Evolutionary conservation across 768 basidiomycete genomes (phyloP).

Genomic region (Serendipita vermifera): DNA sequence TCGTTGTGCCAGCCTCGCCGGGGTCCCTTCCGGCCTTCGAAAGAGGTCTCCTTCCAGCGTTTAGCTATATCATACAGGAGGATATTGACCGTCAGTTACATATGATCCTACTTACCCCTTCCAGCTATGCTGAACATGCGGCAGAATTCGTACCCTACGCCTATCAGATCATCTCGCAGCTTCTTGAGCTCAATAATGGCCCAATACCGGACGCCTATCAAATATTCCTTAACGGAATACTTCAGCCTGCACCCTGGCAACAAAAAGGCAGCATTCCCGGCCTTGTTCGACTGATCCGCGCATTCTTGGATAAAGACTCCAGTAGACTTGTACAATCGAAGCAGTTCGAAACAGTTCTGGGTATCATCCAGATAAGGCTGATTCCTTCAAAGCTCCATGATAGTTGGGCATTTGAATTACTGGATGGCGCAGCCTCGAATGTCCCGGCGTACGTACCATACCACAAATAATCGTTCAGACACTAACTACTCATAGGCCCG

Average conservation of each 20-base stretch:
- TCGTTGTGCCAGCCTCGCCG: constrained; percentile 61
- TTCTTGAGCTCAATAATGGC: constrained; percentile 64
- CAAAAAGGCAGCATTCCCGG: constrained; percentile 93
- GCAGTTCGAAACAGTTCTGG: constrained; percentile 67
- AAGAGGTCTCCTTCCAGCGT: constrained; percentile 66
- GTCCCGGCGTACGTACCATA: constrained; percentile 55
- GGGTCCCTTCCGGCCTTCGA: constrained; percentile 65
- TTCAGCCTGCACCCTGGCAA: constrained; percentile 80
- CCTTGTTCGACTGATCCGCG: constrained; percentile 73
- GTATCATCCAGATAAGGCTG: constrained; percentile 79
- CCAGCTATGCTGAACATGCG: neutral
- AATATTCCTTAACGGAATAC: constrained; percentile 62
- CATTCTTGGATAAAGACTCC: constrained; percentile 65
- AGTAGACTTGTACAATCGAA: constrained; percentile 50
- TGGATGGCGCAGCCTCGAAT: constrained; percentile 60
- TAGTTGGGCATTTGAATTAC: constrained; percentile 77
- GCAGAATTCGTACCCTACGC: constrained; percentile 94
- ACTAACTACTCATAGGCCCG: constrained; percentile 30
- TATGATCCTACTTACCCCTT: neutral
- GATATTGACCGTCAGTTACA: constrained; percentile 73
- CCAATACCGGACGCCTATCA: constrained; percentile 67
- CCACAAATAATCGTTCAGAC: neutral
- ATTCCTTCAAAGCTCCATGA: constrained; percentile 83
- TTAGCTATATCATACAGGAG: constrained; percentile 76
- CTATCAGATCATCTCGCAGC: constrained; percentile 92